A percentile compares a stretch with the other conserved stretches of the same genome.
Conservation (phyloP, 148 eudicot species). For the Pharnaceum exiguum region DNA sequence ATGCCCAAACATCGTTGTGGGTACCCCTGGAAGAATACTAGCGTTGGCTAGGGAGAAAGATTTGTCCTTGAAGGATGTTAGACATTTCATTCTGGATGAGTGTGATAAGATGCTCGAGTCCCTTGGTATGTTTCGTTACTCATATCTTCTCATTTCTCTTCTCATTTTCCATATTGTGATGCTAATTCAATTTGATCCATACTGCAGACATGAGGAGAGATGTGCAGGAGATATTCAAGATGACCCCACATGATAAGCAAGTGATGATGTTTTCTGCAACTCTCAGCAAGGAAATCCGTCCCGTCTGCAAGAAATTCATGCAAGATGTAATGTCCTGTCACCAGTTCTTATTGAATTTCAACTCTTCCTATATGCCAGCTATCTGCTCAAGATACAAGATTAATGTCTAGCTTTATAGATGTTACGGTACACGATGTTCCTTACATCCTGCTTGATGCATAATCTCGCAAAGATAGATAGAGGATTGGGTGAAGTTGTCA, state of each 20-base stretch:
- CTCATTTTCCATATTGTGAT: neutral
- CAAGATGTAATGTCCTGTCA: conserved; percentile 88
- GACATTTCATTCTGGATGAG: conserved; percentile 75
- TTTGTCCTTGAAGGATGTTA: conserved; percentile 54
- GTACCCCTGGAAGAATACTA: conserved; percentile 71
- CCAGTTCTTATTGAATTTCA: conserved; percentile 69
- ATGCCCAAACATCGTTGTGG: conserved; percentile 80
- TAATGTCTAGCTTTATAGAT: conserved; percentile 21
- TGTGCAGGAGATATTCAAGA: conserved; percentile 95
- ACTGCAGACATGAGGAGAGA: conserved; percentile 91
- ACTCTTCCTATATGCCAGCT: conserved; percentile 46
- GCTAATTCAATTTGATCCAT: neutral
- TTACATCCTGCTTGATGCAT: conserved; percentile 21
- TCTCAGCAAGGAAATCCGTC: conserved; percentile 95
- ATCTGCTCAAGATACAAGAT: conserved; percentile 38
- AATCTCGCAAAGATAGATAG: conserved; percentile 6
- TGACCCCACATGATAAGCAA: conserved; percentile 99
- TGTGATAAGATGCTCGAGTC: conserved; percentile 87
- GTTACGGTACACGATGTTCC: conserved; percentile 30
- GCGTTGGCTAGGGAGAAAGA: conserved; percentile 70
- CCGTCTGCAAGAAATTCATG: conserved; percentile 98
- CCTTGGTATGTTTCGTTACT: conserved; percentile 35
- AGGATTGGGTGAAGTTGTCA: neutral
- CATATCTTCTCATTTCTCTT: neutral
- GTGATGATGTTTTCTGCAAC: conserved; percentile 99